These are phyloP conservation scores for Cercophora sp. DNA, from an alignment of 495 filamentous ascomycete genomes.

Conservation along the genomic window DNA sequence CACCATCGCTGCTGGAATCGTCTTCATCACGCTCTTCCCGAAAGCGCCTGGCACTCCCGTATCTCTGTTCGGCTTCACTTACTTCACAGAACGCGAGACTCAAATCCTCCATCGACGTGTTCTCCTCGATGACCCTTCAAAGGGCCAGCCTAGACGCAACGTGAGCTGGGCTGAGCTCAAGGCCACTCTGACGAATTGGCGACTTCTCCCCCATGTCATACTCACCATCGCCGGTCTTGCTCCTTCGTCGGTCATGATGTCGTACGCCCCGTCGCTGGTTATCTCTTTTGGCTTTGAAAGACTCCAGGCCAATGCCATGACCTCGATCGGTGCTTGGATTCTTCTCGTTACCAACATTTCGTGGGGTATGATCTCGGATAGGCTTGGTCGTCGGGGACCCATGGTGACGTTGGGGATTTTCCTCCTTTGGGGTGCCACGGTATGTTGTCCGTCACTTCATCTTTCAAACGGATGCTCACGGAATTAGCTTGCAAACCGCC, in stretches of 20 bases:
- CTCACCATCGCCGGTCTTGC: slow-evolving; percentile 33
- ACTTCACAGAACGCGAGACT: slow-evolving; percentile 34
- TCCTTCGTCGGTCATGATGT: slow-evolving; percentile 32
- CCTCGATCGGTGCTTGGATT: slow-evolving; percentile 40
- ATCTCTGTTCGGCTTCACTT: slow-evolving; percentile 38
- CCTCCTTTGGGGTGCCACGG: slow-evolving; percentile 21
- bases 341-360: slow-evolving; percentile 38
- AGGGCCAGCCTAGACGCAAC: slow-evolving; percentile 14
- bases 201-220: slow-evolving; percentile 42
- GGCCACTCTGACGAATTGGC: slow-evolving; percentile 28
- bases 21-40: slow-evolving; percentile 50
- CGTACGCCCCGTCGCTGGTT: slow-evolving; percentile 38
- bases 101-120: slow-evolving; percentile 35
- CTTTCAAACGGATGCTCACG: background rate
- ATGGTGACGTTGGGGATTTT: slow-evolving; percentile 23
- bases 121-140: slow-evolving; percentile 35
- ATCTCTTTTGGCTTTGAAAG: slow-evolving; percentile 46
- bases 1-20: slow-evolving; percentile 47
- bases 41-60: slow-evolving; percentile 39
- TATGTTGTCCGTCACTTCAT: slow-evolving; percentile 6
- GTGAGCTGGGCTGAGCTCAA: slow-evolving; percentile 22
- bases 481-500: slow-evolving; percentile 24
- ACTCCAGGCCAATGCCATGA: slow-evolving; percentile 49
- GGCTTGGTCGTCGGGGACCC: slow-evolving; percentile 14
- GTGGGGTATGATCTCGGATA: slow-evolving; percentile 39